A percentile compares a stretch with the other conserved stretches of the same genome.
phyloP scores from a whole-genome alignment of 371 early-diverging fungal genomes.

The Chytridium lagenaria region DNA sequence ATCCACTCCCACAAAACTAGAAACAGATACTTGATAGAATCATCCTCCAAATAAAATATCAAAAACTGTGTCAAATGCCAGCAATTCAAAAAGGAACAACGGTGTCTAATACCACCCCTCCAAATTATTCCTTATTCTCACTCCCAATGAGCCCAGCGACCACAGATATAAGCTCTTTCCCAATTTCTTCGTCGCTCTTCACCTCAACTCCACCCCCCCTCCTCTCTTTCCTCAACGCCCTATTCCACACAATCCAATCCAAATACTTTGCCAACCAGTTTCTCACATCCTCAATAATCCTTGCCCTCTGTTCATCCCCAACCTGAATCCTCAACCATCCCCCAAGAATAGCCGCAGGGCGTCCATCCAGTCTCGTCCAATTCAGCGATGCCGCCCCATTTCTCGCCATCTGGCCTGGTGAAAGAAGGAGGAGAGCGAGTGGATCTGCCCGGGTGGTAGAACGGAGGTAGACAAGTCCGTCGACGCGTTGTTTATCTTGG shows the following conservation, averaged over 20 bases:
- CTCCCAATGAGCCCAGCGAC: neutral
- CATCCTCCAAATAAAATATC: no score
- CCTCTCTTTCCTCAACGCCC: conserved; percentile 20
- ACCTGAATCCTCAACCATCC: conserved; percentile 39
- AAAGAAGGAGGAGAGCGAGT: conserved; percentile 40
- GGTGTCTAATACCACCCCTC: no score
- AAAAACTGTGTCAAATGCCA: no score
- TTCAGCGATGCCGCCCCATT: conserved; percentile 11
- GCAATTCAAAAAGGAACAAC: no score
- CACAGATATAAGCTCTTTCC: neutral
- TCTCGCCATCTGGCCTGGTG: conserved; percentile 15
- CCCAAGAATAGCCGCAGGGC: conserved; percentile 34
- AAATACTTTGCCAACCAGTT: conserved; percentile 40
- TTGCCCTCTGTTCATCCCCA: conserved; percentile 29
- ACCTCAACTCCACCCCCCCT: neutral
- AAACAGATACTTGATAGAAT: no score
- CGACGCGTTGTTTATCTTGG: conserved; percentile 53
- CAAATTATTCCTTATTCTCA: no score
- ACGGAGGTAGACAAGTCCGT: conserved; percentile 43
- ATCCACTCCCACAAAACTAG: no score
- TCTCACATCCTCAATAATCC: conserved; percentile 36
- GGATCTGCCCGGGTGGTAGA: conserved; percentile 45
- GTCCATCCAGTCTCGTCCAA: conserved; percentile 21
- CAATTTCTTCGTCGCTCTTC: neutral
- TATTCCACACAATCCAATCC: conserved; percentile 44